Conservation (phyloP, 768 basidiomycete genomes). For the Serendipita indica region DNA sequence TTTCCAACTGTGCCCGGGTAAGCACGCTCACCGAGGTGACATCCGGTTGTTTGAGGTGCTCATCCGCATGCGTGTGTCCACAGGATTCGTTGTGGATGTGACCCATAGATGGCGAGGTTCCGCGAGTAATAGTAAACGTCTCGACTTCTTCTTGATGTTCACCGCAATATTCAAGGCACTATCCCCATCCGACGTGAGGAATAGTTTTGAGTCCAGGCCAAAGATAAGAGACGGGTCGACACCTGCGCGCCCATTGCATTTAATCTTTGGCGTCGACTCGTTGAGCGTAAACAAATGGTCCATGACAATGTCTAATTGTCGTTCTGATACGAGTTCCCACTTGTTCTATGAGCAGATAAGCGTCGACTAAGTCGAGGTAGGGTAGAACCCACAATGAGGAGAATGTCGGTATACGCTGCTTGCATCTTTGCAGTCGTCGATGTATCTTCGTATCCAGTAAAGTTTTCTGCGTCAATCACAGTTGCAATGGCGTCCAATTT, state of each 20-base stretch:
- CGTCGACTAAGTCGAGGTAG: not conserved
- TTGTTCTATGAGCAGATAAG: slow-evolving; percentile 47
- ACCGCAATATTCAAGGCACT: slow-evolving; percentile 13
- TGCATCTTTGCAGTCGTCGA: slow-evolving; percentile 87
- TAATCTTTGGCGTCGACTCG: slow-evolving; percentile 76
- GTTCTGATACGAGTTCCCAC: slow-evolving; percentile 60
- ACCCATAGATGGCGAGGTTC: slow-evolving; percentile 17
- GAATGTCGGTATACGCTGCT: slow-evolving; percentile 87
- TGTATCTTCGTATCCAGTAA: slow-evolving; percentile 81
- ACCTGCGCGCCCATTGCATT: slow-evolving; percentile 44
- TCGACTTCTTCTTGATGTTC: slow-evolving; percentile 75
- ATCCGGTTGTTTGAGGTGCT: not conserved
- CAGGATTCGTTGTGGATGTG: slow-evolving; percentile 8
- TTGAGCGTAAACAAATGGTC: slow-evolving; percentile 85
- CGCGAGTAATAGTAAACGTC: slow-evolving; percentile 48
- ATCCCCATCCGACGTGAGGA: slow-evolving; percentile 22
- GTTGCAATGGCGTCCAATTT: slow-evolving; percentile 83
- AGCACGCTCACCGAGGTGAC: not conserved
- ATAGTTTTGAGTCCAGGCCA: slow-evolving; percentile 78
- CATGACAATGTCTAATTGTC: slow-evolving; percentile 62
- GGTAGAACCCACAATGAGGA: slow-evolving; percentile 50
- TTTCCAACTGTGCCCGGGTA: slow-evolving; percentile 22
- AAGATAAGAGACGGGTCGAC: slow-evolving; percentile 72
- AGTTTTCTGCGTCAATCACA: slow-evolving; percentile 80
- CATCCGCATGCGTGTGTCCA: not conserved